These are phyloP conservation scores for Dactylellina sp. DNA, from an alignment of 2,329 filamentous ascomycete genomes.

Conservation along the genomic window DNA sequence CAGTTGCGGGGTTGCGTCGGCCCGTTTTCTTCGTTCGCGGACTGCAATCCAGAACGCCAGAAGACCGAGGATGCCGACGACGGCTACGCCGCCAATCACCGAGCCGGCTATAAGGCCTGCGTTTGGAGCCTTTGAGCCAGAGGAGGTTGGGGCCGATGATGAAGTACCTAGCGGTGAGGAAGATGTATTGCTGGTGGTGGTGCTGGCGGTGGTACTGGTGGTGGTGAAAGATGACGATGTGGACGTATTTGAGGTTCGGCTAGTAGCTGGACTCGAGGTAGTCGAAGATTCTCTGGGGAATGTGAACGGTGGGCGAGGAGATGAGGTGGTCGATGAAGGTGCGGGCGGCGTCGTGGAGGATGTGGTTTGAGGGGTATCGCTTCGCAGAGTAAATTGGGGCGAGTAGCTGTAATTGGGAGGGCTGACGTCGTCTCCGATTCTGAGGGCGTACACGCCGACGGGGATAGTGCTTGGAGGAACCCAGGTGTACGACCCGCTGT, in stretches of 20 bases:
- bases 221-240: too few species aligned
- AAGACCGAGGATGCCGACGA: neutral
- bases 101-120: constrained; percentile 3
- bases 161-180: too few species aligned
- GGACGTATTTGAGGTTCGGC: too few species aligned
- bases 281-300: neutral
- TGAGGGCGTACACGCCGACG: neutral
- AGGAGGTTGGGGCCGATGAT: neutral
- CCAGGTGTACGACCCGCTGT: neutral
- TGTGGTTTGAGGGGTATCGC: neutral
- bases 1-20: neutral
- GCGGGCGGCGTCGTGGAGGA: neutral
- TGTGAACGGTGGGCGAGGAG: neutral
- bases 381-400: neutral
- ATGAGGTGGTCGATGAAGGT: neutral
- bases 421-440: neutral
- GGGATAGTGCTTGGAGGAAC: neutral
- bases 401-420: neutral
- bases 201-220: too few species aligned
- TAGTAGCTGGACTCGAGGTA: too few species aligned
- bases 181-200: too few species aligned
- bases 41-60: constrained; percentile 10
- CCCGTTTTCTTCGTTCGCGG: constrained; percentile 17
- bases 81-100: constrained; percentile 18
- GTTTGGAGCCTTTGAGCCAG: neutral